These are phyloP conservation scores for Kodamaea fukazawae DNA, from an alignment of 805 yeast genomes.

Conservation along the genomic window DNA sequence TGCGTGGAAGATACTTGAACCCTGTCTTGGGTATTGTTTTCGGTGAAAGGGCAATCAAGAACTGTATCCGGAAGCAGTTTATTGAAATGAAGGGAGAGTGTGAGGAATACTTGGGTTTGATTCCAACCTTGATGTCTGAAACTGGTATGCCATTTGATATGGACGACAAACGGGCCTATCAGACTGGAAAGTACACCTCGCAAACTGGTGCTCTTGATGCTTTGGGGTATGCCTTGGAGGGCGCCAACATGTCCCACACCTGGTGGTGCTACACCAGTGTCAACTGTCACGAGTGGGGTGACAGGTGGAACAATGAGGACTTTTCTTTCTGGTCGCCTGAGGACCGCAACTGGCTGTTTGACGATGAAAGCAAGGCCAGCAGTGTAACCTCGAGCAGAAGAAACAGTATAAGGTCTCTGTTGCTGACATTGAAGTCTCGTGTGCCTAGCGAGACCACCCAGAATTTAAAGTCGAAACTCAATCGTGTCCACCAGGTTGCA, in stretches of 20 bases:
- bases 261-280: constrained; percentile 80
- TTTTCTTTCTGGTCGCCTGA: constrained; percentile 81
- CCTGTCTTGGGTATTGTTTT: constrained; percentile 75
- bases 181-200: constrained; percentile 60
- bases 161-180: constrained; percentile 75
- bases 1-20: constrained; percentile 70
- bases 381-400: constrained; percentile 9
- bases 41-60: constrained; percentile 78
- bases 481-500: not conserved
- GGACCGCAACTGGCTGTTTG: constrained; percentile 38
- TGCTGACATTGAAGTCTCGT: constrained; percentile 2
- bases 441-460: constrained; percentile 7
- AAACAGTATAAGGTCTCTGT: constrained; percentile 8
- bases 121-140: constrained; percentile 83
- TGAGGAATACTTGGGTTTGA: constrained; percentile 54
- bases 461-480: constrained; percentile 2
- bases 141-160: constrained; percentile 98
- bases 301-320: constrained; percentile 91
- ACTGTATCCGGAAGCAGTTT: constrained; percentile 67
- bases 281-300: constrained; percentile 85
- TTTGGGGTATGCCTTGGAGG: constrained; percentile 72
- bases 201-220: constrained; percentile 89
- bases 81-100: constrained; percentile 66
- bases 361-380: constrained; percentile 11
- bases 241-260: constrained; percentile 65